Evolutionary conservation across 257 asterid genomes (phyloP), one percentile per base, ranked within the genome.

Genomic region (Nicotiana undulata): DNA sequence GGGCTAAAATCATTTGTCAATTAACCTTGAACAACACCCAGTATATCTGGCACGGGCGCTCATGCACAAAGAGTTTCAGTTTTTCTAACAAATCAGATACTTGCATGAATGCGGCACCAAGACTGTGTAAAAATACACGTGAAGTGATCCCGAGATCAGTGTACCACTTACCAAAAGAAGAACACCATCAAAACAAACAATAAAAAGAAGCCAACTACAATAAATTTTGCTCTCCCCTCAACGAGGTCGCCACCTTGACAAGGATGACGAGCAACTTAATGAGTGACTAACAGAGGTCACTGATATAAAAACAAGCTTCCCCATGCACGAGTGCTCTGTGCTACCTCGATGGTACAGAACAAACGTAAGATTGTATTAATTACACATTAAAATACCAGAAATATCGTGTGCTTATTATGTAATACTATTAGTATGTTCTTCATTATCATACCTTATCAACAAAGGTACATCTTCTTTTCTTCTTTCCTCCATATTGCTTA

Each of bases 211-310:
- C 15, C 24, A 44, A 40, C 26, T 70, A 70, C 8, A 68, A 11
- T 4, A 37, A 70, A 70, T 32, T 46, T 70, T 44, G 34, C 77
- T 13, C 77, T 70, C 77, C 77, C 76, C 59, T 70, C 58, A 70
- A 70, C 2, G 59, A 70, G 37, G 20, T 22, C 8, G 6, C 59
- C 18, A 9, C 20, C 20, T 68, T 68, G 58, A 68, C 77, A 68
- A 68, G 56, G 6, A 68, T 37, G 56, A 68, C 11, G 77, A 20
- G 32, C 76, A 67, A 68, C 56, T 37, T 51, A 51, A 51, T 11
- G 56, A 51, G 18, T 51, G 13, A 51, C 56, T 51, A 37, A n/a
- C 76, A 37, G 76, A 44, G 28, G 9, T 34, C 17, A 18, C 29
- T 34, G 51, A 34, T 18, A 32, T 8, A 9, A 34, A 32, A 18